Percentiles rank a stretch among this genome's conserved stretches.
Conservation (phyloP, 1,284 basidiomycete species). For the Irpex rosettiformis region DNA sequence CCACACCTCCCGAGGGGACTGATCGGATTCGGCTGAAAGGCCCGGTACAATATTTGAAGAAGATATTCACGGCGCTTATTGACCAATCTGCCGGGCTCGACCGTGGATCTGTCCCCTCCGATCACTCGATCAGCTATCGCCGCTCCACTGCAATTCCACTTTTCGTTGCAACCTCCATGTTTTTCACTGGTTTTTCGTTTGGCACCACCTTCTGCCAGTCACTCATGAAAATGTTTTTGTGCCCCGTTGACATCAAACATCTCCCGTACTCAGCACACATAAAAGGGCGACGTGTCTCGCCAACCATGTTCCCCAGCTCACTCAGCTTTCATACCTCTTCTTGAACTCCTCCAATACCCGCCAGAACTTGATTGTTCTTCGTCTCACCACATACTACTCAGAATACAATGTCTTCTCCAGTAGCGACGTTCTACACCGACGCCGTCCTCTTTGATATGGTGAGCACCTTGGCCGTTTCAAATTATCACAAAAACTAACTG, state of each 20-base stretch:
- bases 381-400: background rate
- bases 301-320: background rate
- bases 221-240: background rate
- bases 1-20: too few species aligned
- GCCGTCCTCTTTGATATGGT: conserved; percentile 78
- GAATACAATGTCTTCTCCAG: conserved; percentile 25
- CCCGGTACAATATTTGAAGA: too few species aligned
- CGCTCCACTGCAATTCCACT: conserved; percentile 5
- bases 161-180: background rate
- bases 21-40: too few species aligned
- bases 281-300: conserved; percentile 7
- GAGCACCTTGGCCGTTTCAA: conserved; percentile 20
- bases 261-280: conserved; percentile 2
- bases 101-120: too few species aligned
- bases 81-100: too few species aligned
- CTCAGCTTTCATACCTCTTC: background rate
- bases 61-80: too few species aligned
- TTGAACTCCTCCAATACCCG: conserved; percentile 5
- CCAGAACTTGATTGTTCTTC: conserved; percentile 8
- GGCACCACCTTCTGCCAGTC: background rate
- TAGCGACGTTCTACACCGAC: conserved; percentile 44
- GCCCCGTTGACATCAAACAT: conserved; percentile 15
- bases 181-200: background rate
- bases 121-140: too few species aligned
- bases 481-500: background rate